These are phyloP conservation scores for Gryganskiella cystojenkinii DNA, from an alignment of 192 early-diverging fungal genomes.

Conservation along the genomic window DNA sequence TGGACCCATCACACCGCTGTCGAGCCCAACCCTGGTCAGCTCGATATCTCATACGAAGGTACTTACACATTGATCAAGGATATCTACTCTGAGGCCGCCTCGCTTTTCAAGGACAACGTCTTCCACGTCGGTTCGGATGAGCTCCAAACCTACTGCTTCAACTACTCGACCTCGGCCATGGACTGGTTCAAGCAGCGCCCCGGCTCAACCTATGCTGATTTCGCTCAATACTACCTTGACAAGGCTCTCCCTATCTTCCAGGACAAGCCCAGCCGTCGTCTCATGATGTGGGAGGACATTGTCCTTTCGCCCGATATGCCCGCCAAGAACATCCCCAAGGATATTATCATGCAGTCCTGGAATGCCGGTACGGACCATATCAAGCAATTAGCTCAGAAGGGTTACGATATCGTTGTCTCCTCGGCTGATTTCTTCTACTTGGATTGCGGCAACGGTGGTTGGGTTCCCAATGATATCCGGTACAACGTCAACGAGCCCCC, in stretches of 20 bases:
- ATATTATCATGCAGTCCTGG: constrained; percentile 77
- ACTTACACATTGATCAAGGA: constrained; percentile 67
- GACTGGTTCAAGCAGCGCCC: constrained; percentile 55
- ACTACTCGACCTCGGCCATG: constrained; percentile 57
- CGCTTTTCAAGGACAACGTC: constrained; percentile 74
- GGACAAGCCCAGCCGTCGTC: constrained; percentile 54
- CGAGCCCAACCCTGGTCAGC: constrained; percentile 85
- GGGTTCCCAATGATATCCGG: constrained; percentile 68
- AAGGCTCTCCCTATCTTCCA: constrained; percentile 62
- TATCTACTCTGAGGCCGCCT: constrained; percentile 68
- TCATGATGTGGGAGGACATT: constrained; percentile 86
- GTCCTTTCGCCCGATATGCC: constrained; percentile 39
- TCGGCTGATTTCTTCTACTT: constrained; percentile 74
- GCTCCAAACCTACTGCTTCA: constrained; percentile 75
- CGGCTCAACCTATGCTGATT: constrained; percentile 48
- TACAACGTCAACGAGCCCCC: constrained; percentile 56
- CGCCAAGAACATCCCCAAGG: constrained; percentile 60
- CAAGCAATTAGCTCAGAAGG: constrained; percentile 62
- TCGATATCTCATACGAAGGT: constrained; percentile 72
- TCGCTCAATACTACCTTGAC: constrained; percentile 63
- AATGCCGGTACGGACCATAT: constrained; percentile 64
- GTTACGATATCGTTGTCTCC: constrained; percentile 73
- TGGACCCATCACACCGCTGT: constrained; percentile 67
- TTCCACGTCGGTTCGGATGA: constrained; percentile 86
- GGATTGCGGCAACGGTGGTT: constrained; percentile 80